Evolutionary conservation across 495 filamentous ascomycete species (phyloP).

Genomic region (Cryomyces antarcticus): DNA sequence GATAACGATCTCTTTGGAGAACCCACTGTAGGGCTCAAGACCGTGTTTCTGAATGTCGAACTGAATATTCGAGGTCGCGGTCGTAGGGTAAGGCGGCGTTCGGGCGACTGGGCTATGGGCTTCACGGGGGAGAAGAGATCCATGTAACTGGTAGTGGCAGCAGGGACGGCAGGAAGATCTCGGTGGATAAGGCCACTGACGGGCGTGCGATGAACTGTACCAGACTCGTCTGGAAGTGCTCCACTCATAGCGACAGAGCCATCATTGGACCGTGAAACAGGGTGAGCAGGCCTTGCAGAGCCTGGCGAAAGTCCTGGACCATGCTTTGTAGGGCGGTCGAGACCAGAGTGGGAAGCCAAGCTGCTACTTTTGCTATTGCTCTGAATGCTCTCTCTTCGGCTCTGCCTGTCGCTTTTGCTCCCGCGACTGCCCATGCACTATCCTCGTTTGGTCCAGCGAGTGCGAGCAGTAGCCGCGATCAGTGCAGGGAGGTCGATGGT

Average conservation of each 20-base stretch:
- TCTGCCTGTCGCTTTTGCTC: not conserved
- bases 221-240: not conserved
- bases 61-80: conserved; percentile 4
- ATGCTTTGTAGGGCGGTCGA: too few species aligned
- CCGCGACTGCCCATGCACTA: not conserved
- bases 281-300: too few species aligned
- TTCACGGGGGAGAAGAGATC: conserved; percentile 11
- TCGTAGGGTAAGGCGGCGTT: not conserved
- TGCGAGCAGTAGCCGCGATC: not conserved
- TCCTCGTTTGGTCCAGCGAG: not conserved
- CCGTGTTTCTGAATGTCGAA: conserved; percentile 3
- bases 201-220: not conserved
- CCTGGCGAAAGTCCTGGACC: too few species aligned
- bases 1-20: not conserved
- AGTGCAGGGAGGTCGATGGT: not conserved
- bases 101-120: not conserved
- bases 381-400: not conserved
- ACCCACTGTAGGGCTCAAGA: not conserved
- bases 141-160: conserved; percentile 1
- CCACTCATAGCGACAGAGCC: too few species aligned
- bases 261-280: too few species aligned
- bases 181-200: not conserved
- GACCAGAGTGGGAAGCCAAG: not conserved
- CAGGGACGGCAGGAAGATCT: not conserved
- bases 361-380: not conserved